Conservation (phyloP, 2,329 filamentous ascomycete genomes). For the Cytospora paraplurivora region DNA sequence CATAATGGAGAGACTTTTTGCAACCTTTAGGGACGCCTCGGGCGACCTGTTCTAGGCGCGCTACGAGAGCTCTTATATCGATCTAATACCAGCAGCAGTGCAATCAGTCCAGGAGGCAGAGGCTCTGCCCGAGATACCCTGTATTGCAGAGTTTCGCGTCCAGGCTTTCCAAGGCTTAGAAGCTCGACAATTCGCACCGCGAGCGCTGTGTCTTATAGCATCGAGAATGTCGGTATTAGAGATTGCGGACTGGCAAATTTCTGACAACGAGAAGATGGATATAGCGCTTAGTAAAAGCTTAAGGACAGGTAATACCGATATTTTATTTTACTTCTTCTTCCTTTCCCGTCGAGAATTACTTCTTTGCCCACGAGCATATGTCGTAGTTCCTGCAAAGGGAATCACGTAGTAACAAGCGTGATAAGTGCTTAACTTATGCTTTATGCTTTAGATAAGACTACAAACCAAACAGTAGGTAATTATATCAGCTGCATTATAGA, state of each 20-base stretch:
- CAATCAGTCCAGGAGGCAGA: constrained; percentile 1
- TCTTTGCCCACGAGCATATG: too few species aligned
- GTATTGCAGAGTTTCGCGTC: neutral
- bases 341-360: too few species aligned
- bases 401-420: too few species aligned
- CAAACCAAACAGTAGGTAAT: too few species aligned
- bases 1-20: too few species aligned
- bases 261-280: constrained; percentile 4
- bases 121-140: neutral
- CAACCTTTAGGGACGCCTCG: neutral
- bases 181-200: neutral
- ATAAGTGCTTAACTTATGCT: too few species aligned
- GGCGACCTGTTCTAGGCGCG: neutral
- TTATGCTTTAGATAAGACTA: too few species aligned
- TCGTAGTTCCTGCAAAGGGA: too few species aligned
- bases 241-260: neutral
- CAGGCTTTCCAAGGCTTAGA: neutral
- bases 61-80: constrained; percentile 1
- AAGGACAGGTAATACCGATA: neutral
- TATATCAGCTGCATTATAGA: too few species aligned
- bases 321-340: too few species aligned
- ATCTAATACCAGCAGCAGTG: neutral
- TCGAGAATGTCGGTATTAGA: constrained; percentile 6
- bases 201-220: constrained; percentile 1
- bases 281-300: neutral